These are phyloP conservation scores for Hysterangium stoloniferum DNA, from an alignment of 768 basidiomycete genomes.

Conservation along the genomic window DNA sequence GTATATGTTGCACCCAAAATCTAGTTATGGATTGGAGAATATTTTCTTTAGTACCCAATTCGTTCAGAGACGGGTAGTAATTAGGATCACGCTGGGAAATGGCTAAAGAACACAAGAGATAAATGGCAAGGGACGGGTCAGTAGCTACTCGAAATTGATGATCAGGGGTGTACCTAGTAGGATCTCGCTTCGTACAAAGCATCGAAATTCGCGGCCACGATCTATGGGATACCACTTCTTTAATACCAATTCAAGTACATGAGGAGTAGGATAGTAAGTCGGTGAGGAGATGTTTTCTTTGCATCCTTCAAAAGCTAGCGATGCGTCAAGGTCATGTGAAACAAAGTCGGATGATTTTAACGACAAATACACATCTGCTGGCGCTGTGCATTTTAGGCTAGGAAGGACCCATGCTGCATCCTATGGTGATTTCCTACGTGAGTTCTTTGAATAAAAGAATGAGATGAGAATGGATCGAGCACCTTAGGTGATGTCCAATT, in stretches of 20 bases:
- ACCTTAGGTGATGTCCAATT: slow-evolving; percentile 95
- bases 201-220: slow-evolving; percentile 76
- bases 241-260: slow-evolving; percentile 77
- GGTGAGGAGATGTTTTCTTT: slow-evolving; percentile 10
- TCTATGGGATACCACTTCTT: slow-evolving; percentile 89
- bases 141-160: neutral
- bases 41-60: slow-evolving; percentile 41
- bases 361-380: slow-evolving; percentile 84
- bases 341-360: slow-evolving; percentile 92
- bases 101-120: slow-evolving; percentile 33
- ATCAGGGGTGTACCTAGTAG: slow-evolving; percentile 53
- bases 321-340: slow-evolving; percentile 60
- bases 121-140: neutral
- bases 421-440: too few relatives aligned
- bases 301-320: slow-evolving; percentile 64
- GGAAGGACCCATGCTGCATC: slow-evolving; percentile 92
- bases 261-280: slow-evolving; percentile 22
- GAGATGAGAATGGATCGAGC: neutral
- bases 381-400: slow-evolving; percentile 75
- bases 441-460: neutral
- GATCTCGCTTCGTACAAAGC: slow-evolving; percentile 71
- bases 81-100: slow-evolving; percentile 86
- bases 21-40: slow-evolving; percentile 43
- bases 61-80: slow-evolving; percentile 80
- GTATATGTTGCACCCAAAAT: slow-evolving; percentile 68